phyloP scores from a whole-genome alignment of 2,329 filamentous ascomycete genomes.

The Ophiostoma tasmaniense region DNA sequence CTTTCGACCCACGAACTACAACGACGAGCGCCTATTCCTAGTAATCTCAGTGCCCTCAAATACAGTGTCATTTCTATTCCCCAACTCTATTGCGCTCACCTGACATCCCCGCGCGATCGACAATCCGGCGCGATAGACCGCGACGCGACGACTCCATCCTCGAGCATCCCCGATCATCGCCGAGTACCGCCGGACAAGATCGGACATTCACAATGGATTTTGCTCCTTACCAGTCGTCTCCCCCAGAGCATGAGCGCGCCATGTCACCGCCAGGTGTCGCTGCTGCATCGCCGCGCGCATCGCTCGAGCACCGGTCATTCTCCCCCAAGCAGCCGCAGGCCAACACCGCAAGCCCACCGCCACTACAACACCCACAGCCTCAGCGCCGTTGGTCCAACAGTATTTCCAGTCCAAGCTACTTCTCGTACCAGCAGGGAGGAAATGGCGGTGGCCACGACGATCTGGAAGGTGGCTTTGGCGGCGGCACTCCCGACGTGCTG shows the following conservation, averaged over 20 bases:
- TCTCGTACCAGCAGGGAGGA: slow-evolving; percentile 24
- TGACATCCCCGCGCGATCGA: neutral
- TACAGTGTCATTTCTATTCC: neutral
- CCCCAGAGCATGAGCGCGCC: slow-evolving; percentile 73
- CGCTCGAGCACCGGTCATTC: slow-evolving; percentile 51
- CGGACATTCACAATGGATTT: slow-evolving; percentile 61
- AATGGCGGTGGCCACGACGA: slow-evolving; percentile 18
- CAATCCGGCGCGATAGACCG: neutral
- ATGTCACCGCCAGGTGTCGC: slow-evolving; percentile 55
- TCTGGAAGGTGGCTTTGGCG: slow-evolving; percentile 21
- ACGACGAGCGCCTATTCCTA: neutral
- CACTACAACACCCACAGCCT: slow-evolving; percentile 46
- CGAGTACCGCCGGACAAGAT: neutral
- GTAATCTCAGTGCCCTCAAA: too few species aligned
- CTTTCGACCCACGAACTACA: neutral
- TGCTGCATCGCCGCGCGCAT: slow-evolving; percentile 43
- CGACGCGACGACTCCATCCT: neutral
- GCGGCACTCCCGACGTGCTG: slow-evolving; percentile 22
- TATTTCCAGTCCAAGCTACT: slow-evolving; percentile 29
- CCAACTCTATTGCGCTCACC: neutral
- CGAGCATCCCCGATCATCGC: neutral
- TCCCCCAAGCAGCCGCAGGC: slow-evolving; percentile 36
- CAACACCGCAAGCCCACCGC: slow-evolving; percentile 35
- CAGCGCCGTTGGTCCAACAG: slow-evolving; percentile 46
- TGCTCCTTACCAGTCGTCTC: slow-evolving; percentile 90